Evolutionary conservation across 139 green algal species (phyloP).

Genomic region (Asterochloris erici): DNA sequence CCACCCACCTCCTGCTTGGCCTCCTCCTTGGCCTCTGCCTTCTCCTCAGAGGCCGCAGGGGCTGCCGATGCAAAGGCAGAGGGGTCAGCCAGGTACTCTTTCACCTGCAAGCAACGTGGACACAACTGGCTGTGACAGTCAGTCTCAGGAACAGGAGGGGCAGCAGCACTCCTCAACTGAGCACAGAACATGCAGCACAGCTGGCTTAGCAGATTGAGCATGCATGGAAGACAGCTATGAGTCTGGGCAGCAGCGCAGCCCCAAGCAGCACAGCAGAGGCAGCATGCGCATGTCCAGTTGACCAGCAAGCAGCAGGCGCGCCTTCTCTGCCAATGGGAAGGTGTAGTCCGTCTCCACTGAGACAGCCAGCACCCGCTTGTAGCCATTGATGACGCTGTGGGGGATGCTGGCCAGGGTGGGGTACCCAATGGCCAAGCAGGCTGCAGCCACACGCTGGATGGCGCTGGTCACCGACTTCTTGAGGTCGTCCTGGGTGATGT

Average conservation of each 20-base stretch:
- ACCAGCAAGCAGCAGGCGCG: constrained; percentile 4
- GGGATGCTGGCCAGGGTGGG: constrained; percentile 88
- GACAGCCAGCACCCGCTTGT: constrained; percentile 98
- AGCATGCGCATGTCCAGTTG: too few species aligned
- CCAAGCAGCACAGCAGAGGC: too few species aligned
- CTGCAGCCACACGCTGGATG: constrained; percentile 82
- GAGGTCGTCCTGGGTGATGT: constrained; percentile 95
- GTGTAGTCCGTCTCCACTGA: constrained; percentile 87
- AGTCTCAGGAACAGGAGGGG: too few species aligned
- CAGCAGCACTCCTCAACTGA: too few species aligned
- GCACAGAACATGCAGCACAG: too few species aligned
- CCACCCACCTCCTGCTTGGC: constrained; percentile 51
- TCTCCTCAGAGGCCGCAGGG: constrained; percentile 34
- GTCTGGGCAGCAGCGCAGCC: too few species aligned
- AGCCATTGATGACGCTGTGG: constrained; percentile 94
- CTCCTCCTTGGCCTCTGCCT: constrained; percentile 35
- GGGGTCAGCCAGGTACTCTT: constrained; percentile 88
- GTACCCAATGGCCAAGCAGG: constrained; percentile 81
- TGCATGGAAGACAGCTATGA: too few species aligned
- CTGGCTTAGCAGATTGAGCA: too few species aligned
- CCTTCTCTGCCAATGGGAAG: constrained; percentile 92
- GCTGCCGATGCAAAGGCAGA: constrained; percentile 64
- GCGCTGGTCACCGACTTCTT: constrained; percentile 50
- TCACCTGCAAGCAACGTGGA: constrained; percentile 60
- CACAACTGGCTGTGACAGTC: background rate